A percentile compares a stretch with the other conserved stretches of the same genome.
These are phyloP conservation scores for Penicillium psychrofluorescens DNA, from an alignment of 495 filamentous ascomycete genomes.

Conservation along the genomic window DNA sequence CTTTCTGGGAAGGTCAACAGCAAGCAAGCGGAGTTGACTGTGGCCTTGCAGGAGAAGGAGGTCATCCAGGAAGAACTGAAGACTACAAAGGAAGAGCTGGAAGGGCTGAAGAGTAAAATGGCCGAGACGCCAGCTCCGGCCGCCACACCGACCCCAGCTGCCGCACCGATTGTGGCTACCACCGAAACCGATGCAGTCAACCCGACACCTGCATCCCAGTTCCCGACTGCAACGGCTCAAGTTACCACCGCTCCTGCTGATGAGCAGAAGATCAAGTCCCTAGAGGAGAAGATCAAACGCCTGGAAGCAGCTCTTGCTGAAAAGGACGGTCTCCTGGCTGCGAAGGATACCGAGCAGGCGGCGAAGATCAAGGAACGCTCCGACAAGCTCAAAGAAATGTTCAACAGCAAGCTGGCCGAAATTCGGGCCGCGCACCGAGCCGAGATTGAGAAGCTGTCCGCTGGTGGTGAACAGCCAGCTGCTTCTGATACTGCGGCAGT, in stretches of 20 bases:
- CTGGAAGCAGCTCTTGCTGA: constrained; percentile 44
- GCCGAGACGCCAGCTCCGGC: constrained; percentile 17
- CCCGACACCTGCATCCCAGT: constrained; percentile 34
- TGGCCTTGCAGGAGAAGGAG: constrained; percentile 43
- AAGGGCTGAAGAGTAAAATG: constrained; percentile 27
- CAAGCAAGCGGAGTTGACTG: constrained; percentile 38
- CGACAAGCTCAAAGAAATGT: constrained; percentile 63
- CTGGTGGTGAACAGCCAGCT: constrained; percentile 41
- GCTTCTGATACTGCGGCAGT: constrained; percentile 24
- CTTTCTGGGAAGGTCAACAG: constrained; percentile 43
- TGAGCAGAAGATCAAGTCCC: constrained; percentile 25
- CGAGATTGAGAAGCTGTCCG: constrained; percentile 56
- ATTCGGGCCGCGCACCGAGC: constrained; percentile 46
- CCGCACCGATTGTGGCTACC: not conserved
- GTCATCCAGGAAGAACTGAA: constrained; percentile 40
- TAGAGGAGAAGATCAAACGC: constrained; percentile 27
- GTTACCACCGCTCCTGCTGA: constrained; percentile 16
- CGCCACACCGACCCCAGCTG: constrained; percentile 1
- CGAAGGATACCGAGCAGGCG: constrained; percentile 38
- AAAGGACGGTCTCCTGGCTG: constrained; percentile 30
- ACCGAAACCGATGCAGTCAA: constrained; percentile 20
- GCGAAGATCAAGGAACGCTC: constrained; percentile 58
- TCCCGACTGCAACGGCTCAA: constrained; percentile 20
- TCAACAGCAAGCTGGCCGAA: constrained; percentile 64
- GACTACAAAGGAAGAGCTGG: constrained; percentile 35